These are phyloP conservation scores for Dioscorea dumetorum DNA, from an alignment of 106 monocot species.

Conservation along the genomic window DNA sequence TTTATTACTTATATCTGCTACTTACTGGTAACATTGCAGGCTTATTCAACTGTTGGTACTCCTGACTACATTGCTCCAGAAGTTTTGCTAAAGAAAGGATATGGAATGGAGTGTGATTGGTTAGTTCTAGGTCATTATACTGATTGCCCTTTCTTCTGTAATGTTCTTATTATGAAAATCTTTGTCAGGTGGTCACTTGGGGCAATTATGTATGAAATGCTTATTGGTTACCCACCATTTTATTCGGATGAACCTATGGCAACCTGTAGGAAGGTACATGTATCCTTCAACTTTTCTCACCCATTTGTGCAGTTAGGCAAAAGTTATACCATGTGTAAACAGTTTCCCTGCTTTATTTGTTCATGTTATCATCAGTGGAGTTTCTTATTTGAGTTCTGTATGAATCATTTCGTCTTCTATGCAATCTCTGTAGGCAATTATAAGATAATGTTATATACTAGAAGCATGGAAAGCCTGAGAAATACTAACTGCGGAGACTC, in stretches of 20 bases:
- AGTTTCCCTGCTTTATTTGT: not conserved
- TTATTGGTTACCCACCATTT: constrained; percentile 56
- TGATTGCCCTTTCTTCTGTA: not conserved
- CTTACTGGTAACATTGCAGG: constrained; percentile 17
- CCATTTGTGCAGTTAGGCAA: not conserved
- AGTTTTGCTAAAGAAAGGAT: constrained; percentile 25
- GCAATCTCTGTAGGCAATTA: too few species aligned
- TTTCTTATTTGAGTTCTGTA: too few species aligned
- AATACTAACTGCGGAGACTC: too few species aligned
- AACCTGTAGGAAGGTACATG: constrained; percentile 45
- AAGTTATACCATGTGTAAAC: too few species aligned
- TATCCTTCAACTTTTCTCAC: not conserved
- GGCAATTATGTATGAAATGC: constrained; percentile 36
- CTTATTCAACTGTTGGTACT: constrained; percentile 53
- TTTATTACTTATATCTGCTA: too few species aligned
- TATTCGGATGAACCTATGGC: constrained; percentile 60
- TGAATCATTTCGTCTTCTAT: too few species aligned
- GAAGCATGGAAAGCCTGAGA: too few species aligned
- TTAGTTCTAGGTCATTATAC: constrained; percentile 11
- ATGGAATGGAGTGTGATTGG: constrained; percentile 43
- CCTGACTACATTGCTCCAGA: constrained; percentile 30
- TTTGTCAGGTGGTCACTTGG: constrained; percentile 51
- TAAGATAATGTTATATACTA: too few species aligned
- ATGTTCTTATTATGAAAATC: constrained; percentile 7
- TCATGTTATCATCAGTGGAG: not conserved